Percentiles rank a stretch among this genome's conserved stretches.
These are phyloP conservation scores for Cladosporium sp. DNA, from an alignment of 2,329 filamentous ascomycete species.

Conservation along the genomic window DNA sequence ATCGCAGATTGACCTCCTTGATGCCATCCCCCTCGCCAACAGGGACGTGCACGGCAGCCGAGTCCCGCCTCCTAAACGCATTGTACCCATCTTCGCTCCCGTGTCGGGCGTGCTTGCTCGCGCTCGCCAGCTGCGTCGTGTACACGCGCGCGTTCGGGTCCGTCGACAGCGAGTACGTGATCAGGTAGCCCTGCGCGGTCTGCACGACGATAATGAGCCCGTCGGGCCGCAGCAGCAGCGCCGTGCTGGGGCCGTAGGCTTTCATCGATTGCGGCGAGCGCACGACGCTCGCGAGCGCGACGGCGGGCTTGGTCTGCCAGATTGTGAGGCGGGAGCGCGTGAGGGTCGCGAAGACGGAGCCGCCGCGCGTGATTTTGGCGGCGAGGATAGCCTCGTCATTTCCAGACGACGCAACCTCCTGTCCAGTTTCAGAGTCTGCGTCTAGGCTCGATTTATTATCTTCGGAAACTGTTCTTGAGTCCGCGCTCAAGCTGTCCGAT, in stretches of 20 bases:
- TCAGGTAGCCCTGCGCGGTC: conserved; percentile 77
- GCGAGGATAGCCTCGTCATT: conserved; percentile 54
- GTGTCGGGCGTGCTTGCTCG: conserved; percentile 41
- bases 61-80: conserved; percentile 19
- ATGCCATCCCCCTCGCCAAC: conserved; percentile 78
- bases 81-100: conserved; percentile 39
- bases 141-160: conserved; percentile 80
- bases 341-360: conserved; percentile 81
- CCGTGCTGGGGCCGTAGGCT: conserved; percentile 78
- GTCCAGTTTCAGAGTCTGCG: background rate
- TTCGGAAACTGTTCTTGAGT: background rate
- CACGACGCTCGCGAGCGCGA: conserved; percentile 76
- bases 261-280: conserved; percentile 73
- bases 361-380: conserved; percentile 69
- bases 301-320: conserved; percentile 93
- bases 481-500: background rate
- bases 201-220: conserved; percentile 87
- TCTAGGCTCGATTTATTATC: background rate
- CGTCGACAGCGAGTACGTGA: conserved; percentile 87
- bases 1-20: conserved; percentile 80
- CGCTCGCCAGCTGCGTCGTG: conserved; percentile 67
- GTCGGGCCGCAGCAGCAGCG: conserved; percentile 82
- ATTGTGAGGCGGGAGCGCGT: conserved; percentile 80
- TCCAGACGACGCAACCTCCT: background rate
- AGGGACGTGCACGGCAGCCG: conserved; percentile 41